Evolutionary conservation across 2,329 filamentous ascomycete genomes (phyloP).

Genomic region (Colletotrichum sansevieriae): DNA sequence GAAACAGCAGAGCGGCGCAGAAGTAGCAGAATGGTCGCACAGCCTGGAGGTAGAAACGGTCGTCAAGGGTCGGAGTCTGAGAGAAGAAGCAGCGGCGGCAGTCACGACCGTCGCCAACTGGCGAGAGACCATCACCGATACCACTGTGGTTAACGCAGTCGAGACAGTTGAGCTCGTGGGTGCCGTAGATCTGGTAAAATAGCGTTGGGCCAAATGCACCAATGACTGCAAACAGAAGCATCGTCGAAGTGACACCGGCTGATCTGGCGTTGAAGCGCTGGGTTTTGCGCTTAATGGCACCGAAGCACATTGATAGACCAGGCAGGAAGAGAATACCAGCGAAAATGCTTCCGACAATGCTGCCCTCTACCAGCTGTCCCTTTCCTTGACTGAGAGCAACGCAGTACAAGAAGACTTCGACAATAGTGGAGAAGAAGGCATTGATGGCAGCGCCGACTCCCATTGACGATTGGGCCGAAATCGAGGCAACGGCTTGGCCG

Average conservation of each 20-base stretch:
- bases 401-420: conserved; percentile 98
- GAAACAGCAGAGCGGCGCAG: conserved; percentile 85
- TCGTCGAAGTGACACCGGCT: conserved; percentile 96
- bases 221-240: conserved; percentile 96
- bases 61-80: conserved; percentile 84
- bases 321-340: conserved; percentile 95
- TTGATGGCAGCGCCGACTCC: conserved; percentile 97
- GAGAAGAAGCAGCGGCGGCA: conserved; percentile 96
- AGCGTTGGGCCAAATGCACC: conserved; percentile 95
- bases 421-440: conserved; percentile 96
- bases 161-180: conserved; percentile 92
- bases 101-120: conserved; percentile 69
- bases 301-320: conserved; percentile 98
- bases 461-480: conserved; percentile 99
- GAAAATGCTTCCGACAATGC: conserved; percentile 97
- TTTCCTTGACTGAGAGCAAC: conserved; percentile 94
- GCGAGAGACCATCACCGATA: conserved; percentile 44
- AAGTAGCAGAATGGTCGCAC: conserved; percentile 95
- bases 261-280: conserved; percentile 98
- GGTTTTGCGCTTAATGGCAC: conserved; percentile 96
- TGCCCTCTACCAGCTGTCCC: conserved; percentile 92
- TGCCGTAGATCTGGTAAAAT: conserved; percentile 99
- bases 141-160: conserved; percentile 67
- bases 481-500: conserved; percentile 96
- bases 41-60: conserved; percentile 90